Conservation (phyloP, 257 asterid genomes). For the Nicotiana benthamiana region DNA sequence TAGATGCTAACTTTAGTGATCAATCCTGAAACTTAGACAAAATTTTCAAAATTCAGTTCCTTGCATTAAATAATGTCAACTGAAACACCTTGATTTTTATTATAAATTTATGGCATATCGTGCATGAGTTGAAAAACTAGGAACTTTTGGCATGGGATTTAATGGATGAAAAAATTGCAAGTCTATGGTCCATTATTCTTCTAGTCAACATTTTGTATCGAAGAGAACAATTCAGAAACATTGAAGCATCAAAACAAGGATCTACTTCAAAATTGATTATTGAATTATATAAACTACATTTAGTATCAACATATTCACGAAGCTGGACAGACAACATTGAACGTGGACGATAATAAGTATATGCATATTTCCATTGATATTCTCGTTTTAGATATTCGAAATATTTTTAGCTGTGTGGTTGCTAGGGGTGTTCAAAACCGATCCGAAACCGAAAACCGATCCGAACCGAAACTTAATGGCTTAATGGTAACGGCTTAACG, state of each 20-base stretch:
- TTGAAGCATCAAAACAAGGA: background rate
- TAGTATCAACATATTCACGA: background rate
- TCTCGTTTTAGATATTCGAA: background rate
- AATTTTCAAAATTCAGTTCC: background rate
- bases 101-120: background rate
- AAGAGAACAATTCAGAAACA: background rate
- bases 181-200: background rate
- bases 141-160: background rate
- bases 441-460: no score
- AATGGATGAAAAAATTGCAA: background rate
- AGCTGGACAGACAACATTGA: background rate
- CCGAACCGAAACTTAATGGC: no score
- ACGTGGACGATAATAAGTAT: background rate
- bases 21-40: background rate
- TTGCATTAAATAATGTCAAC: background rate
- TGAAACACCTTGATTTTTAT: background rate
- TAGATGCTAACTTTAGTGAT: constrained; percentile 3
- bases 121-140: background rate
- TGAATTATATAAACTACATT: background rate
- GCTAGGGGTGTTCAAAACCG: no score
- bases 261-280: background rate
- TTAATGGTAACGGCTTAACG: no score
- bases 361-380: background rate
- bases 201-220: background rate
- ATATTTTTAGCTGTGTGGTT: no score